Percentiles rank a stretch among this genome's conserved stretches.
phyloP scores from a whole-genome alignment of 1,284 basidiomycete species.

The Malassezia globosa region DNA sequence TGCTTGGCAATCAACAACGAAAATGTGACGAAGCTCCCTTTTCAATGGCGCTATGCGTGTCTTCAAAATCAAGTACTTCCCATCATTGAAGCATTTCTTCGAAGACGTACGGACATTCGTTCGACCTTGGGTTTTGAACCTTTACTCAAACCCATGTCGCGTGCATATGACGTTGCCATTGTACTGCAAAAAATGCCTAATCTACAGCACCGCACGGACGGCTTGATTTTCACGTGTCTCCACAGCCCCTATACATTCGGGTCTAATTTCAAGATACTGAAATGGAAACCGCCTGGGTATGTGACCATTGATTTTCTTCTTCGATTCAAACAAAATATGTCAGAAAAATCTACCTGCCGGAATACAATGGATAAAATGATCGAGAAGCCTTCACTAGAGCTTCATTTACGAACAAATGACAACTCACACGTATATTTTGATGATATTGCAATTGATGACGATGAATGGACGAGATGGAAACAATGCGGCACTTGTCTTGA shows the following conservation, averaged over 20 bases:
- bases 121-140: constrained; percentile 69
- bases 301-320: constrained; percentile 97
- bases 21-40: constrained; percentile 69
- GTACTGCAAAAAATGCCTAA: constrained; percentile 76
- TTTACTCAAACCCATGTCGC: constrained; percentile 68
- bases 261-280: constrained; percentile 75
- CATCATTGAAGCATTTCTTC: constrained; percentile 64
- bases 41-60: constrained; percentile 79
- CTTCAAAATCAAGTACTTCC: constrained; percentile 70
- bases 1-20: constrained; percentile 75
- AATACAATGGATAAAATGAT: constrained; percentile 60
- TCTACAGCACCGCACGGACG: constrained; percentile 88
- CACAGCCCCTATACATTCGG: constrained; percentile 74
- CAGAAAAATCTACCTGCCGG: constrained; percentile 35
- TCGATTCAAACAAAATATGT: constrained; percentile 63
- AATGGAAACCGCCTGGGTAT: constrained; percentile 97
- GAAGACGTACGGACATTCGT: constrained; percentile 56
- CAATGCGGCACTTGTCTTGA: constrained; percentile 72
- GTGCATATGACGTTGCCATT: constrained; percentile 76
- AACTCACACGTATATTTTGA: constrained; percentile 70
- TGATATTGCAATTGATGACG: constrained; percentile 69
- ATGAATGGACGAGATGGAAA: constrained; percentile 90
- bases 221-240: constrained; percentile 89
- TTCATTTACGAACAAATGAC: constrained; percentile 58
- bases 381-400: constrained; percentile 75